A percentile compares a stretch with the other conserved stretches of the same genome.
Conservation (phyloP, 371 early-diverging fungal genomes). For the Blastocladiella emersonii region DNA sequence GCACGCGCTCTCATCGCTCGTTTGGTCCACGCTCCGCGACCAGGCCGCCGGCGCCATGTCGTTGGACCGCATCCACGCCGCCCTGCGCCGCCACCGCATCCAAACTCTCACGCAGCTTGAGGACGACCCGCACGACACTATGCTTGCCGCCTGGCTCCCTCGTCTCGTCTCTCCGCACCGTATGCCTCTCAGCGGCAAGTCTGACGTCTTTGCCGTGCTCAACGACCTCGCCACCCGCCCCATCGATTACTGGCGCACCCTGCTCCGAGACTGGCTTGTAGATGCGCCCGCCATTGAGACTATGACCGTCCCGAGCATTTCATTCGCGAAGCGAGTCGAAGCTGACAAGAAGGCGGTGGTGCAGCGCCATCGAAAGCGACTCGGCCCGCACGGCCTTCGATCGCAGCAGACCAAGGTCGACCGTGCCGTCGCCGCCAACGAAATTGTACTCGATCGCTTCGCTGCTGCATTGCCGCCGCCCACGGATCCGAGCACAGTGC, state of each 20-base stretch:
- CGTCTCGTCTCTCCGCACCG: slow-evolving; percentile 44
- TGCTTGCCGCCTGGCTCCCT: slow-evolving; percentile 30
- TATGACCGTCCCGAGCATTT: slow-evolving; percentile 36
- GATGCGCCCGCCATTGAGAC: slow-evolving; percentile 40
- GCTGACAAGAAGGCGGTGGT: background rate
- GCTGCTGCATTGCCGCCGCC: background rate
- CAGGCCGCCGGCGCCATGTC: slow-evolving; percentile 19
- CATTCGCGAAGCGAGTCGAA: slow-evolving; percentile 32
- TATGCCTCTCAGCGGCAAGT: slow-evolving; percentile 14
- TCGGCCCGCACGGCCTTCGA: background rate
- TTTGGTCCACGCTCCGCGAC: slow-evolving; percentile 22
- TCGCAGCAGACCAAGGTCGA: background rate
- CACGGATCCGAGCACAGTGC: background rate
- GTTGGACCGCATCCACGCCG: slow-evolving; percentile 10
- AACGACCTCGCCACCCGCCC: slow-evolving; percentile 32
- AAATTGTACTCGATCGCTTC: background rate
- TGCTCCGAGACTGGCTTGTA: slow-evolving; percentile 41
- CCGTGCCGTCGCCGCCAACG: background rate
- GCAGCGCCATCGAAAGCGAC: background rate
- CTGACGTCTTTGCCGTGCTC: slow-evolving; percentile 31
- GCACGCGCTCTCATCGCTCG: slow-evolving; percentile 17
- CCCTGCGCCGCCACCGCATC: slow-evolving; percentile 23
- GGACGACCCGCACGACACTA: slow-evolving; percentile 43
- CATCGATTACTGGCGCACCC: slow-evolving; percentile 39
- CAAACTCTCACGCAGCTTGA: slow-evolving; percentile 36